phyloP scores from a whole-genome alignment of 2,329 filamentous ascomycete species.

The Thielaviopsis musarum region DNA sequence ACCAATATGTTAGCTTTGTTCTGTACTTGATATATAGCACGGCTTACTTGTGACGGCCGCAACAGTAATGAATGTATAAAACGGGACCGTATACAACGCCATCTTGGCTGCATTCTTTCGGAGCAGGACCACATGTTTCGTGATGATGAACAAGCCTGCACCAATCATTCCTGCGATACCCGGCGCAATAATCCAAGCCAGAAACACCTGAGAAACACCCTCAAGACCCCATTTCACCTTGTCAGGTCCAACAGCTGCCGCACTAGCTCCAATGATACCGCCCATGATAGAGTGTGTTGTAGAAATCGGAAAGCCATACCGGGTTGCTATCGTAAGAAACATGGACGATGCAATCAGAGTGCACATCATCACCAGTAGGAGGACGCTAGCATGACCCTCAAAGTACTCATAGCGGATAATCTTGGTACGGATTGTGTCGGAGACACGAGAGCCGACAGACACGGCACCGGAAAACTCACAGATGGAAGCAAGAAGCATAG shows the following conservation, averaged over 20 bases:
- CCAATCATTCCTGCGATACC: constrained; percentile 20
- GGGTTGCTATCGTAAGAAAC: constrained; percentile 36
- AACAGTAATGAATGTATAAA: constrained; percentile 24
- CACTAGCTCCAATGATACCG: constrained; percentile 22
- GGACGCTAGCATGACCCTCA: constrained; percentile 26
- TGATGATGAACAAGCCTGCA: constrained; percentile 20
- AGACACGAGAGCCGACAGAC: constrained; percentile 21
- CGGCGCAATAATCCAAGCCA: constrained; percentile 23
- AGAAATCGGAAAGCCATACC: constrained; percentile 33
- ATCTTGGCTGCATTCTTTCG: constrained; percentile 17
- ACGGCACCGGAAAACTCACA: constrained; percentile 29
- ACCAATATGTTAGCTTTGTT: constrained; percentile 7
- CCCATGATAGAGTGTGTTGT: constrained; percentile 37
- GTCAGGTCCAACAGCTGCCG: constrained; percentile 20
- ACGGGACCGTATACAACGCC: constrained; percentile 19
- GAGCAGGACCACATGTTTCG: constrained; percentile 20
- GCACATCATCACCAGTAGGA: constrained; percentile 38
- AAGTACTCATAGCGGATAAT: constrained; percentile 29
- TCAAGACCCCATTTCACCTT: constrained; percentile 23
- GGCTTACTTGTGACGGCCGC: constrained; percentile 19
- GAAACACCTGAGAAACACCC: constrained; percentile 24
- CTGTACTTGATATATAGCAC: no score
- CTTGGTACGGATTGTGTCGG: constrained; percentile 30
- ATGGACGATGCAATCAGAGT: constrained; percentile 32
- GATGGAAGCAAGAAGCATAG: constrained; percentile 26